These are phyloP conservation scores for Globisporangium nodosum DNA, from an alignment of 352 stramenopile genomes.

Conservation along the genomic window DNA sequence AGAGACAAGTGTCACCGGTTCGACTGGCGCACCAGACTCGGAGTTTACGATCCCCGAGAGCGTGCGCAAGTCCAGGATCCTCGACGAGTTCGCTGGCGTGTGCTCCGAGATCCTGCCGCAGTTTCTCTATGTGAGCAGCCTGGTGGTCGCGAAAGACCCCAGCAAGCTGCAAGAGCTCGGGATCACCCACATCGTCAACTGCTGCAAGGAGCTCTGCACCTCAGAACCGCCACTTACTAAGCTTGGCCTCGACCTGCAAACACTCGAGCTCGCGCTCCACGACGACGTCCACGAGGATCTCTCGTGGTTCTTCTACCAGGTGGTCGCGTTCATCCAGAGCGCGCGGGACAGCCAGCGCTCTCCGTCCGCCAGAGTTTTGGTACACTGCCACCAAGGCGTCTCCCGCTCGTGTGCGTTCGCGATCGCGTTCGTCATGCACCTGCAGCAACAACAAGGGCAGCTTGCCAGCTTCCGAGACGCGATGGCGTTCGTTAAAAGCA, in stretches of 20 bases:
- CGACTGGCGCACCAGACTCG: background rate
- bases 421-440: constrained; percentile 59
- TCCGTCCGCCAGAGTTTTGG: constrained; percentile 22
- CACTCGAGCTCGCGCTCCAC: constrained; percentile 34
- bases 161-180: constrained; percentile 20
- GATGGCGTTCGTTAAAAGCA: constrained; percentile 30
- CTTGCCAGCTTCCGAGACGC: constrained; percentile 15
- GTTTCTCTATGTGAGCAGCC: constrained; percentile 58
- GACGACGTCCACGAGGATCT: constrained; percentile 66
- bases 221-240: too few species aligned
- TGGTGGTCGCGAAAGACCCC: constrained; percentile 30
- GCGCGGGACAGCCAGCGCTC: constrained; percentile 9
- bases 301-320: constrained; percentile 43
- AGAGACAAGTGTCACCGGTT: background rate
- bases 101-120: constrained; percentile 53
- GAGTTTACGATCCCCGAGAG: constrained; percentile 46
- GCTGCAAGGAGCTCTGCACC: constrained; percentile 34
- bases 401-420: constrained; percentile 64
- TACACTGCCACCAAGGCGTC: constrained; percentile 72
- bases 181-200: constrained; percentile 59
- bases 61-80: constrained; percentile 42
- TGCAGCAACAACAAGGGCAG: constrained; percentile 21
- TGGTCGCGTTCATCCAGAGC: constrained; percentile 35
- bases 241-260: background rate
- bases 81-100: constrained; percentile 32